Conservation (phyloP, 768 basidiomycete species). For the Boletellus ananiceps region DNA sequence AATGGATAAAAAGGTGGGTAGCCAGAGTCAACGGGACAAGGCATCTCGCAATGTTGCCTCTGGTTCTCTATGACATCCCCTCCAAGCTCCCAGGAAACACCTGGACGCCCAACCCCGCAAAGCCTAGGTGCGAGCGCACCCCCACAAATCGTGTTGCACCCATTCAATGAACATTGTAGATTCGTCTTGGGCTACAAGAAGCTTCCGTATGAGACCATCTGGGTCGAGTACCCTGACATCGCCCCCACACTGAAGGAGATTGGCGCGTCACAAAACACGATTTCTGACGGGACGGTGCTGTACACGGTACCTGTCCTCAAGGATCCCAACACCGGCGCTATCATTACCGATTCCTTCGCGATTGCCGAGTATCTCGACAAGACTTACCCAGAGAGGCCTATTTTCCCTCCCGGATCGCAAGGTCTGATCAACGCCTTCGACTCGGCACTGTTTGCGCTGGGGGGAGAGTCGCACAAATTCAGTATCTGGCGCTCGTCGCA, state of each 20-base stretch:
- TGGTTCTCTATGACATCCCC: conserved; percentile 36
- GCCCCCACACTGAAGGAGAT: conserved; percentile 21
- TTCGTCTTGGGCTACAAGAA: conserved; percentile 30
- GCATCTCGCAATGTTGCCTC: conserved; percentile 18
- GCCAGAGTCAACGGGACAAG: neutral
- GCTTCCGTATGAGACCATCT: conserved; percentile 31
- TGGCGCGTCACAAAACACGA: conserved; percentile 21
- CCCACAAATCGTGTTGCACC: neutral
- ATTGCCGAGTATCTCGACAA: conserved; percentile 36
- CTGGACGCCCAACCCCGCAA: conserved; percentile 38
- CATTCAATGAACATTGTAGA: conserved; percentile 15
- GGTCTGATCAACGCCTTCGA: conserved; percentile 24
- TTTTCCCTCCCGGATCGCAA: conserved; percentile 22
- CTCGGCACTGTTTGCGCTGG: neutral
- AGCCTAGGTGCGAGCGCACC: conserved; percentile 27
- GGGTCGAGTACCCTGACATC: conserved; percentile 35
- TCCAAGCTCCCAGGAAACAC: conserved; percentile 26
- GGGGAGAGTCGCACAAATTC: conserved; percentile 4
- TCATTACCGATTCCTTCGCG: conserved; percentile 28
- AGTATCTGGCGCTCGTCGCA: conserved; percentile 21
- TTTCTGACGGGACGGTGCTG: conserved; percentile 12
- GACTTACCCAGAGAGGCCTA: conserved; percentile 30
- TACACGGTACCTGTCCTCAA: conserved; percentile 34
- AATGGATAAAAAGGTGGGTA: conserved; percentile 1
- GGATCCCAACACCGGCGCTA: conserved; percentile 27